Conservation (phyloP, 83 land plant species). For the Diphasiastrum complanatum region DNA sequence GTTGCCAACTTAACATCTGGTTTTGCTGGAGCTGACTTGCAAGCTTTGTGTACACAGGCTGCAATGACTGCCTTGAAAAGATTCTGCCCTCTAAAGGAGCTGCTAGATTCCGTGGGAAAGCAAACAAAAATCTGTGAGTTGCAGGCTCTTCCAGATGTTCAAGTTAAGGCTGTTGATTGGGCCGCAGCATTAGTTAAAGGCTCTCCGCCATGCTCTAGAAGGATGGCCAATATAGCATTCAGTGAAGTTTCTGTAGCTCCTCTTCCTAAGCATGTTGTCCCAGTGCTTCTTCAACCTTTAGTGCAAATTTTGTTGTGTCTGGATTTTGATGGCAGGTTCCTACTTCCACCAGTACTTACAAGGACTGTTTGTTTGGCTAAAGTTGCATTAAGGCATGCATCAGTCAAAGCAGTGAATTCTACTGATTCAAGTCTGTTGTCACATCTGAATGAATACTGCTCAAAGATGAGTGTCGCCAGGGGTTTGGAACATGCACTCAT, state of each 20-base stretch:
- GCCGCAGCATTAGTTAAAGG: constrained; percentile 59
- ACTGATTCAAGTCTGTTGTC: constrained; percentile 26
- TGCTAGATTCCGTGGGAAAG: constrained; percentile 43
- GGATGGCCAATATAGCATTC: constrained; percentile 63
- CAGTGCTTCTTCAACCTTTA: constrained; percentile 57
- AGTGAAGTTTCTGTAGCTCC: constrained; percentile 53
- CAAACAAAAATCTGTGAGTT: constrained; percentile 12
- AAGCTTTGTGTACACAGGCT: constrained; percentile 92
- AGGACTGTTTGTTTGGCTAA: constrained; percentile 36
- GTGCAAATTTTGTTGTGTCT: constrained; percentile 50
- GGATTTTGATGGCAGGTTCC: constrained; percentile 53
- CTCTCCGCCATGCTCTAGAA: constrained; percentile 87
- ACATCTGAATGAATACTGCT: too few relatives aligned
- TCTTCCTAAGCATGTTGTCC: constrained; percentile 55
- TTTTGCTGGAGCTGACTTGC: constrained; percentile 96
- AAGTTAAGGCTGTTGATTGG: constrained; percentile 84
- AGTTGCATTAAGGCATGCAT: constrained; percentile 31
- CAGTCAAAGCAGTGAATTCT: constrained; percentile 25
- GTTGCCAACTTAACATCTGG: constrained; percentile 66
- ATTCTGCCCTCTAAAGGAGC: constrained; percentile 45
- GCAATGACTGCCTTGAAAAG: constrained; percentile 76
- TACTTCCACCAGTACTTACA: constrained; percentile 50
- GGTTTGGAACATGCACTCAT: too few relatives aligned
- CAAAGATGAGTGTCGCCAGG: too few relatives aligned
- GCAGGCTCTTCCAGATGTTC: constrained; percentile 46